Evolutionary conservation across 495 filamentous ascomycete genomes (phyloP), one percentile per base, ranked within the genome.

Genomic region (Penicillium dipodomyicola): DNA sequence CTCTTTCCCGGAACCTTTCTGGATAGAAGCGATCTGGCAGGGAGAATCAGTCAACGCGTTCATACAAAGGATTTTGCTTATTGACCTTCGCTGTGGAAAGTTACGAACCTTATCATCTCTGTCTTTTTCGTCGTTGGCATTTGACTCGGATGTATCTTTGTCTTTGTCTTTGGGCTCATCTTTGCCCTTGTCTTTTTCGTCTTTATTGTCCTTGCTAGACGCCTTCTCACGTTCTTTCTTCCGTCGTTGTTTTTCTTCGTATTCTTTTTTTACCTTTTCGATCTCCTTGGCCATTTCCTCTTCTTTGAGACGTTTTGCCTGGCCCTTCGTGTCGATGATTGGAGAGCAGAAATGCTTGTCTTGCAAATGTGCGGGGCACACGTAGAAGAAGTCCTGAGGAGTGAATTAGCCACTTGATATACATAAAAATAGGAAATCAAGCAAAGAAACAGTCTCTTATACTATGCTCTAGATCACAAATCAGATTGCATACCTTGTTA

Each of bases 351-450:
- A 96, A 12, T 87, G 80, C 22, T 80, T 78, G 67, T 98, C 94
- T 67, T 89, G 90, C 10, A 97, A 79, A 70, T 98, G 94, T 42
- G 81, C 77, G 14, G 85, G 81, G 65, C 94, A 98, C 30, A 93
- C 81, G 67, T 95, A 96, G 72, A 98, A 97, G 77, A 89, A 96
- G 69, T 98, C 94, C 90, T 95, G 43, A n/a, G 39, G 43, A 15
- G 39, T 20, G 14, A 19, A 17, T 58, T 46, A 55, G 53, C 32
- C 15, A 30, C 9, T 30, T n/a, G 12, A 15, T 14, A 35, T 46
- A 12, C 5, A 65, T 46, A 6, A 27, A 30, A 50, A 12, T 17
- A 3, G 5, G 12, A 1, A 19, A 20, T 22, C 4, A 25, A 35
- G 22, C 10, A 1, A 32, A 23, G 4, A 12, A 3, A 17, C 0